Evolutionary conservation across 805 yeast genomes (phyloP).

Genomic region (Candida nonsorbophila): DNA sequence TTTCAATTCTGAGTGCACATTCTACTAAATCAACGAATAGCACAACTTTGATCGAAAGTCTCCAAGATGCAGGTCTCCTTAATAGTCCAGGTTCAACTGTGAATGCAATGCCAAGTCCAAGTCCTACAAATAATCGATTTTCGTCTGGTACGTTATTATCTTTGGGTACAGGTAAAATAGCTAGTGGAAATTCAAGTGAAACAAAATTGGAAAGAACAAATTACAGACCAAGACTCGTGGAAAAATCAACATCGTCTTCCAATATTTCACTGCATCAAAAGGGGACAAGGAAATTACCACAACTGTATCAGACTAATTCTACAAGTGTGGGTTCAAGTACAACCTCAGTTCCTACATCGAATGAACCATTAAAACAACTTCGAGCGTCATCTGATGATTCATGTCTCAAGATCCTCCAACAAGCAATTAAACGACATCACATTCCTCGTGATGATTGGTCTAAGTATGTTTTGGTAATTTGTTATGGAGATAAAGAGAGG

Average conservation of each 20-base stretch:
- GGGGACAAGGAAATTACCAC: conserved; percentile 3
- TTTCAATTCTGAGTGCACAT: conserved; percentile 14
- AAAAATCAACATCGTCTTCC: conserved; percentile 13
- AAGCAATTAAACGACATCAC: conserved; percentile 82
- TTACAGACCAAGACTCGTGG: conserved; percentile 23
- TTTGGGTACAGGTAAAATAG: conserved; percentile 38
- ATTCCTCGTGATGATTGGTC: conserved; percentile 78
- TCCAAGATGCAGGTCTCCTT: conserved; percentile 6
- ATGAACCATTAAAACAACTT: conserved; percentile 76
- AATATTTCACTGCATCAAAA: conserved; percentile 7
- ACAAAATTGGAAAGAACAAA: too few species aligned
- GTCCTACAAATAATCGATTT: conserved; percentile 28
- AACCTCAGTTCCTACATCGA: conserved; percentile 15
- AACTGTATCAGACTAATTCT: conserved; percentile 1
- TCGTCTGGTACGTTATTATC: conserved; percentile 34
- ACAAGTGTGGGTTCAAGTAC: conserved; percentile 1
- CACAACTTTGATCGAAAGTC: conserved; percentile 7
- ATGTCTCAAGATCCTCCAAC: conserved; percentile 79
- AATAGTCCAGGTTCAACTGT: conserved; percentile 5
- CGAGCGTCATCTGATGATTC: conserved; percentile 89
- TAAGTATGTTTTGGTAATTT: conserved; percentile 81
- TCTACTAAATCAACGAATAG: conserved; percentile 6
- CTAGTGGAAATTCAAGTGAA: too few species aligned
- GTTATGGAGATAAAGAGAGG: conserved; percentile 88
- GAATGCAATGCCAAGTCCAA: conserved; percentile 12